A percentile compares a stretch with the other conserved stretches of the same genome.
Conservation (phyloP, 1,139 yeast species). For the Saccharomyces hybrid region DNA sequence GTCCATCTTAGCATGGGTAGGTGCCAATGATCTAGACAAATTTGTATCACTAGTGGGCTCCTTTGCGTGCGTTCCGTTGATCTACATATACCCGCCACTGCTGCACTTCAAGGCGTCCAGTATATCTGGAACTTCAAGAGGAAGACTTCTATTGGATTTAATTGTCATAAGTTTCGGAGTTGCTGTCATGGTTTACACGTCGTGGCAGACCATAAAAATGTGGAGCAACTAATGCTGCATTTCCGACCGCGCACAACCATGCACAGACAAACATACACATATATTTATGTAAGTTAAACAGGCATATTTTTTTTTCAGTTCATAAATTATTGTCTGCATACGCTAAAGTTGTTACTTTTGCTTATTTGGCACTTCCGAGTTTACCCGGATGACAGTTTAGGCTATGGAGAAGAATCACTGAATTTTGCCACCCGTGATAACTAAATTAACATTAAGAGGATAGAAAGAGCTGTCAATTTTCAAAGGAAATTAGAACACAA, state of each 20-base stretch:
- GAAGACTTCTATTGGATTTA: conserved; percentile 13
- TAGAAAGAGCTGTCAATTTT: not conserved
- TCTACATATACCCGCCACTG: conserved; percentile 88
- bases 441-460: not conserved
- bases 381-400: not conserved
- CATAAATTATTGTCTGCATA: not conserved
- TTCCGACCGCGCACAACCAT: not conserved
- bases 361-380: not conserved
- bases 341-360: no score
- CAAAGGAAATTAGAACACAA: no score
- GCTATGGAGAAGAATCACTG: not conserved
- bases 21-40: conserved; percentile 70
- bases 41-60: conserved; percentile 92
- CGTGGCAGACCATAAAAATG: conserved; percentile 25
- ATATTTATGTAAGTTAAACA: not conserved
- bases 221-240: conserved; percentile 11
- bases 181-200: conserved; percentile 25
- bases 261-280: not conserved
- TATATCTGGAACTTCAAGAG: conserved; percentile 5
- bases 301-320: not conserved
- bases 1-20: conserved; percentile 61
- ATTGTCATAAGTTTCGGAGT: conserved; percentile 22
- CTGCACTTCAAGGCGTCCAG: conserved; percentile 49
- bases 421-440: not conserved
- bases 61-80: conserved; percentile 91